Conservation (phyloP, 208 protist species). For the Leishmania turanica region DNA sequence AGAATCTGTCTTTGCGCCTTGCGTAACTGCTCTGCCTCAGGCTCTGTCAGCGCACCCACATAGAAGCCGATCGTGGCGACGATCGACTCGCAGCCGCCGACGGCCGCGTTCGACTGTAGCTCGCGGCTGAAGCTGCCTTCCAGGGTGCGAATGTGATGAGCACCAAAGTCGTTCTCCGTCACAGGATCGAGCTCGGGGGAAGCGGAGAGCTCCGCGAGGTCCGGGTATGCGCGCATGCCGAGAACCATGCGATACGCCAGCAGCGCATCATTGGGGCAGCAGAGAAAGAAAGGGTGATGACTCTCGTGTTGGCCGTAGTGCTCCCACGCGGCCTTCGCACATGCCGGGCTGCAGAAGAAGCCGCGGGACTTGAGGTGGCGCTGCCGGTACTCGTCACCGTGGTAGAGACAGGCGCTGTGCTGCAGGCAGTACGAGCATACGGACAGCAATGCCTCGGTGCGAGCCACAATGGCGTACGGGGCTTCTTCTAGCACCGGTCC, state of each 20-base stretch:
- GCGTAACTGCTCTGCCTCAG: conserved; percentile 68
- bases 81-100: conserved; percentile 76
- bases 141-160: conserved; percentile 48
- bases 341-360: conserved; percentile 82
- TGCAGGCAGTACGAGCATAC: conserved; percentile 85
- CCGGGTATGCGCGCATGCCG: conserved; percentile 32
- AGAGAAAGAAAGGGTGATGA: conserved; percentile 75
- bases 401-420: conserved; percentile 70
- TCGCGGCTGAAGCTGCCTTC: conserved; percentile 60
- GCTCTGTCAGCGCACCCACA: conserved; percentile 52
- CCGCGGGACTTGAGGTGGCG: conserved; percentile 66
- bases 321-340: conserved; percentile 64
- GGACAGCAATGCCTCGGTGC: conserved; percentile 69
- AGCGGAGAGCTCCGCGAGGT: conserved; percentile 25
- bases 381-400: conserved; percentile 56
- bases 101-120: conserved; percentile 48
- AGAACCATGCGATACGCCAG: conserved; percentile 71
- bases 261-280: conserved; percentile 84
- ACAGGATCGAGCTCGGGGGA: conserved; percentile 43
- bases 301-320: conserved; percentile 73
- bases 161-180: conserved; percentile 38
- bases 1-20: conserved; percentile 79
- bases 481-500: conserved; percentile 66
- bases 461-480: conserved; percentile 61
- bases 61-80: conserved; percentile 67